These are phyloP conservation scores for Lactifluus echinatus DNA, from an alignment of 768 basidiomycete genomes.

Conservation along the genomic window DNA sequence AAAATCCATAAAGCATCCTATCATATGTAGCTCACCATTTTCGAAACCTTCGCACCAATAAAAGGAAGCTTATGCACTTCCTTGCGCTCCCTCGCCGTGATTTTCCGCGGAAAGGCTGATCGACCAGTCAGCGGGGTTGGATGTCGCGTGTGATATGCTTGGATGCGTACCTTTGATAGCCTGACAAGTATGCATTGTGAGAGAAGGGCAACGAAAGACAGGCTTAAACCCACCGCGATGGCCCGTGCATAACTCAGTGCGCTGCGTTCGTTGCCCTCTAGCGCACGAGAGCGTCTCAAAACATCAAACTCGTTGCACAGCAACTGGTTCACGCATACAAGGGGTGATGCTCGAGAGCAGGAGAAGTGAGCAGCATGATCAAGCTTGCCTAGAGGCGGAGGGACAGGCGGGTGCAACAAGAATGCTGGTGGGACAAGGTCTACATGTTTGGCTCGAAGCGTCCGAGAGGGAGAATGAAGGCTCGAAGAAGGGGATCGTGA, in stretches of 20 bases:
- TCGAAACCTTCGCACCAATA: constrained; percentile 32
- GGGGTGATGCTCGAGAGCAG: constrained; percentile 54
- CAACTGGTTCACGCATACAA: constrained; percentile 60
- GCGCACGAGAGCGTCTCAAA: constrained; percentile 46
- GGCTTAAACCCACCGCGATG: constrained; percentile 41
- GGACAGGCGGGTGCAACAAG: constrained; percentile 20
- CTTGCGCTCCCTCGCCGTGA: constrained; percentile 22
- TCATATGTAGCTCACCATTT: constrained; percentile 24
- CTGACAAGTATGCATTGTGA: constrained; percentile 25
- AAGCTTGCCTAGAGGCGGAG: constrained; percentile 23
- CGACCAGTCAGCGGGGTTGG: not conserved
- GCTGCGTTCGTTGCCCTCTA: constrained; percentile 62
- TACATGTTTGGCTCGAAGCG: not conserved
- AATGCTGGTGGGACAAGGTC: constrained; percentile 15
- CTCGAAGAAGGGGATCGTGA: not conserved
- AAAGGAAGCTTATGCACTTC: constrained; percentile 29
- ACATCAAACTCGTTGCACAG: constrained; percentile 51
- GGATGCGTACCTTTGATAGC: constrained; percentile 39
- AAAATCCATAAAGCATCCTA: not conserved
- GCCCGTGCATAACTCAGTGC: constrained; percentile 66
- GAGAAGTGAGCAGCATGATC: constrained; percentile 38
- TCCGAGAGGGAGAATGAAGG: not conserved
- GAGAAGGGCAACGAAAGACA: not conserved
- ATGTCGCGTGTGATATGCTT: not conserved
- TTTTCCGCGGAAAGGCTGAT: constrained; percentile 28